Evolutionary conservation across 306 rosid species (phyloP), one percentile per base, ranked within the genome.

Genomic region (Potentilla sterilis): DNA sequence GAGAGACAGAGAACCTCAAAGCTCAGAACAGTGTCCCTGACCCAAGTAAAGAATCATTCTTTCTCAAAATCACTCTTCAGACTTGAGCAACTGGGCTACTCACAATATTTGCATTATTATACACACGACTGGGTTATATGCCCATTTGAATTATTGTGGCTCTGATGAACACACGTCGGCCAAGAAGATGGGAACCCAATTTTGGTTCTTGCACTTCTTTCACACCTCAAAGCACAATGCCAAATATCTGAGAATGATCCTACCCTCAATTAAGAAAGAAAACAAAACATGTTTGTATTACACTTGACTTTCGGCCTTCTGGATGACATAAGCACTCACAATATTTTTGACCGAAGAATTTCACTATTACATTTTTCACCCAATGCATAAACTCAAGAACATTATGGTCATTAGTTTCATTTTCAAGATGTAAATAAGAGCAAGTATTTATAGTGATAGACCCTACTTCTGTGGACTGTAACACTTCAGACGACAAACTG

Each of bases 1-100:
- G 66, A 55, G 67, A 77, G 54, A 37, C 40, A 37, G 5, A 32
- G 43, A 72, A 42, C 71, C 46, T 55, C 54, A 41, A 66, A 61
- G 65, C 75, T 62, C 71, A 13, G 7, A 73, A 84, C 82, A 40
- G 83, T 77, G 18, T 69, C 58, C 71, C 47, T 32, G 74, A 70
- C 80, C 70, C 81, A 85, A 83, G 87, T 38, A 88, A 85, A 79
- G 95, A 83, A 88, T 81, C 75, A 54, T 63, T 83, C 79, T 57
- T 69, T 77, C 62, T 64, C 74, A 57, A 41, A 37, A 37, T 0
- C 14, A 9, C 2, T 37, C 61, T 69, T 51, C 41, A 57, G 35
- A 28, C 65, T 12, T 63, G 74, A 81, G 64, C 66, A 47, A 9
- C 63, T 48, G 34, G 69, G 41, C 1, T 35, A 15, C 9, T 78